Conservation (phyloP, 2,329 filamentous ascomycete species). For the Aspergillus fumigatiaffinis region DNA sequence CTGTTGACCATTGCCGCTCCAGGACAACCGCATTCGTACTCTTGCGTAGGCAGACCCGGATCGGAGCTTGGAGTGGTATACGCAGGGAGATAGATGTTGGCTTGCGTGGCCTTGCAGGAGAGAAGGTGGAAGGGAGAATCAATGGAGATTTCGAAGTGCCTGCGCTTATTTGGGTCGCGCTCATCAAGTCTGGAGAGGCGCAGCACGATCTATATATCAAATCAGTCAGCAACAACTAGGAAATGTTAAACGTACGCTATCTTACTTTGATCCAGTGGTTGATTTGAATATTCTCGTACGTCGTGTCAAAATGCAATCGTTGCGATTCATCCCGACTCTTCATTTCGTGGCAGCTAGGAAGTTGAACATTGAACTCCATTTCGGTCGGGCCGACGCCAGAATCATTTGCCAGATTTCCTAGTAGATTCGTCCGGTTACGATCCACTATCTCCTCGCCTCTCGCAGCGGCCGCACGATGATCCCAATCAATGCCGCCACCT, state of each 20-base stretch:
- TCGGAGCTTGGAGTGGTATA: conserved; percentile 61
- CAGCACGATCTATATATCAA: conserved; percentile 71
- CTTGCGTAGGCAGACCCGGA: conserved; percentile 51
- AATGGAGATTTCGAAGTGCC: conserved; percentile 94
- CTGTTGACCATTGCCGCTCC: conserved; percentile 52
- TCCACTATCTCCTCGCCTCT: conserved; percentile 53
- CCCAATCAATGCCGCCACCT: conserved; percentile 73
- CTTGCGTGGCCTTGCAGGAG: conserved; percentile 87
- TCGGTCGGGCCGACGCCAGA: conserved; percentile 81
- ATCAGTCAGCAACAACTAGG: conserved; percentile 9
- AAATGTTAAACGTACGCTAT: background rate
- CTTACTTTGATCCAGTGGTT: conserved; percentile 93
- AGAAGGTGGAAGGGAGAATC: conserved; percentile 93
- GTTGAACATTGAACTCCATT: conserved; percentile 89
- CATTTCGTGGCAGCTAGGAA: conserved; percentile 86
- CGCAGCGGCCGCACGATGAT: conserved; percentile 54
- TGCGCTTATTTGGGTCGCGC: conserved; percentile 70
- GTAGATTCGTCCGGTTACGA: conserved; percentile 61
- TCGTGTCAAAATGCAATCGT: conserved; percentile 81
- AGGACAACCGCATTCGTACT: conserved; percentile 63
- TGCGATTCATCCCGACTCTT: conserved; percentile 62
- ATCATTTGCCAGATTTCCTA: conserved; percentile 76
- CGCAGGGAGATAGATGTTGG: conserved; percentile 79
- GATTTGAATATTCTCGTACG: conserved; percentile 89
- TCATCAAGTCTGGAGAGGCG: conserved; percentile 80